These are phyloP conservation scores for Sapria himalayana DNA, from an alignment of 345 rosid genomes.

Conservation along the genomic window DNA sequence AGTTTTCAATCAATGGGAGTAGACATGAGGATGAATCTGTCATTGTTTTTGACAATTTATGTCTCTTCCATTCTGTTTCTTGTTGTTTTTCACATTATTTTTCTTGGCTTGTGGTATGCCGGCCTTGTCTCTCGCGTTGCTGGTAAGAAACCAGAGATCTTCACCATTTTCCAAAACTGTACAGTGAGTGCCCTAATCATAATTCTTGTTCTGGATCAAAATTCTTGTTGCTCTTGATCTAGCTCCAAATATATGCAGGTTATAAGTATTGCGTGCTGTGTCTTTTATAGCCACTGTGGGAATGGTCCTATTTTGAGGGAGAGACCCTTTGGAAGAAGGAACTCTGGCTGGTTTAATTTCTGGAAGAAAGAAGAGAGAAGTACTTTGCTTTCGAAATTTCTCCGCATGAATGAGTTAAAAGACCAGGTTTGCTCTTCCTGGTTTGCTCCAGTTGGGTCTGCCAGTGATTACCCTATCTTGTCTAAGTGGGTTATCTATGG, in stretches of 20 bases:
- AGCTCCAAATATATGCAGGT: no score
- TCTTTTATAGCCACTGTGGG: slow-evolving; percentile 98
- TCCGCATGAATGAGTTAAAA: slow-evolving; percentile 72
- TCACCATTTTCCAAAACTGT: slow-evolving; percentile 84
- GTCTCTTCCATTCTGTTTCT: slow-evolving; percentile 76
- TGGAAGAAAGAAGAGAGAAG: slow-evolving; percentile 45
- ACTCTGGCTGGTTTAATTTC: slow-evolving; percentile 50
- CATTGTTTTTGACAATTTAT: slow-evolving; percentile 71
- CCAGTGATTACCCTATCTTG: slow-evolving; percentile 88
- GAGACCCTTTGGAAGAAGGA: slow-evolving; percentile 24
- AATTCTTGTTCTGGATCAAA: slow-evolving; percentile 1
- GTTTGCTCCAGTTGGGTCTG: slow-evolving; percentile 99
- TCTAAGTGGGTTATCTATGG: slow-evolving; percentile 98
- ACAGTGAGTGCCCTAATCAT: slow-evolving; percentile 34
- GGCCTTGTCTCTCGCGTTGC: slow-evolving; percentile 96
- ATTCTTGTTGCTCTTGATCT: no score
- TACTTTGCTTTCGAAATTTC: slow-evolving; percentile 49
- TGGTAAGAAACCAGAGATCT: slow-evolving; percentile 76
- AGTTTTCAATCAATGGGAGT: slow-evolving; percentile 99
- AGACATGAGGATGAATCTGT: slow-evolving; percentile 98
- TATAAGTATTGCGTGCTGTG: slow-evolving; percentile 91
- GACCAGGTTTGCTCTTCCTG: slow-evolving; percentile 91
- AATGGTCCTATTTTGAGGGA: slow-evolving; percentile 62
- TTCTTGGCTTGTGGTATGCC: slow-evolving; percentile 73
- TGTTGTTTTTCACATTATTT: slow-evolving; percentile 76